These are phyloP conservation scores for Verticillium nubilum DNA, from an alignment of 2,329 filamentous ascomycete species.

Conservation along the genomic window DNA sequence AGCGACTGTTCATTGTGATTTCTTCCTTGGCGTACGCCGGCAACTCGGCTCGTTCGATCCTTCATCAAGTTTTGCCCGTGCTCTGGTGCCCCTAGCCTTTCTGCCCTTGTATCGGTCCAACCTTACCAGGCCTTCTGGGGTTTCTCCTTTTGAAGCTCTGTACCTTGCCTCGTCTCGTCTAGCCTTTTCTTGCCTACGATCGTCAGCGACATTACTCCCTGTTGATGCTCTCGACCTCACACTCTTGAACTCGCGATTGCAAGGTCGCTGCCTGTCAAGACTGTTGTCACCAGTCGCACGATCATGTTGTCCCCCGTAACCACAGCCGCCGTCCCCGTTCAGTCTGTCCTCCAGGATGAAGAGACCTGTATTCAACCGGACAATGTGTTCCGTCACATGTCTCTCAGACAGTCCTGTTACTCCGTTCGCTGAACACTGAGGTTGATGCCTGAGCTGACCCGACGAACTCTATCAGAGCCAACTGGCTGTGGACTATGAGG, in stretches of 20 bases:
- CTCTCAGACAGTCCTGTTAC: neutral
- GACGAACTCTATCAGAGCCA: neutral
- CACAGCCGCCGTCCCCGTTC: too few relatives aligned
- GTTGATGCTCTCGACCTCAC: neutral
- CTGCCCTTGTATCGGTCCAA: too few relatives aligned
- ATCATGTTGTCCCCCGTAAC: neutral
- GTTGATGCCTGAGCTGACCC: neutral
- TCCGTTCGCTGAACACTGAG: too few relatives aligned
- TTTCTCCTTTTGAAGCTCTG: neutral
- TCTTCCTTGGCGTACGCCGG: too few relatives aligned
- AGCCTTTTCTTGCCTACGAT: neutral
- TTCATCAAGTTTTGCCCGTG: too few relatives aligned
- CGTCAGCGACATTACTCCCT: neutral
- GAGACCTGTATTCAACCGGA: slow-evolving; percentile 12
- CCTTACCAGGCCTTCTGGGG: neutral
- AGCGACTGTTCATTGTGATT: too few relatives aligned
- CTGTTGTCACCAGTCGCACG: neutral
- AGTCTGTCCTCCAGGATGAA: slow-evolving; percentile 6
- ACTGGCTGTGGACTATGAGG: neutral
- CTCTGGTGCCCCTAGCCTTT: too few relatives aligned
- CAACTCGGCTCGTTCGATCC: too few relatives aligned
- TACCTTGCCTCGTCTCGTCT: neutral
- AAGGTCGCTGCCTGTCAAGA: too few relatives aligned
- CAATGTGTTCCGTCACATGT: neutral
- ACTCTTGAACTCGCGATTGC: neutral